Evolutionary conservation across 192 early-diverging fungal species (phyloP).

Genomic region (Backusella psychrophila): DNA sequence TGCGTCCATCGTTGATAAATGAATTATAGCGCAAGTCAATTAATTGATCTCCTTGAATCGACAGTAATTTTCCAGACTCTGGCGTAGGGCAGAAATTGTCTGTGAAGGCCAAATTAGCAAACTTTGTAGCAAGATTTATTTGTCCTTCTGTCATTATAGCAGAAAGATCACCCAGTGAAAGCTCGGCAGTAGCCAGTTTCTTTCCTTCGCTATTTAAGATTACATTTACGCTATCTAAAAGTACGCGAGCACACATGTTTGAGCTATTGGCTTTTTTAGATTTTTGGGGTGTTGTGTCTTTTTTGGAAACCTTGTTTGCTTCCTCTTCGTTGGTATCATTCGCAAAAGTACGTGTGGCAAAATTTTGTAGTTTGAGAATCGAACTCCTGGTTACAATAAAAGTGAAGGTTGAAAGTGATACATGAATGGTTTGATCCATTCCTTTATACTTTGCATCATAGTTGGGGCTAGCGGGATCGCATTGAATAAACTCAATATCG

Average conservation of each 20-base stretch:
- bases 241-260: slow-evolving; percentile 71
- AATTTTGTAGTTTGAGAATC: slow-evolving; percentile 85
- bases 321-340: neutral
- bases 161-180: slow-evolving; percentile 54
- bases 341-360: slow-evolving; percentile 70
- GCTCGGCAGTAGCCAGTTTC: slow-evolving; percentile 55
- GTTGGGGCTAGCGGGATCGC: slow-evolving; percentile 57
- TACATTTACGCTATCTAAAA: slow-evolving; percentile 34
- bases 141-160: slow-evolving; percentile 57
- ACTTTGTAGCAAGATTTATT: slow-evolving; percentile 61
- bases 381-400: slow-evolving; percentile 70
- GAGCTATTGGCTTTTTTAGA: slow-evolving; percentile 30
- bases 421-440: slow-evolving; percentile 66
- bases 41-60: slow-evolving; percentile 72
- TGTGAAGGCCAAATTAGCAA: slow-evolving; percentile 67
- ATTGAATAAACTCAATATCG: slow-evolving; percentile 56
- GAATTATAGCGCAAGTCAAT: slow-evolving; percentile 75
- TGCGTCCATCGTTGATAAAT: slow-evolving; percentile 41
- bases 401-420: slow-evolving; percentile 60
- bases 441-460: slow-evolving; percentile 57
- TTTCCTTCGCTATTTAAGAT: slow-evolving; percentile 61
- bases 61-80: slow-evolving; percentile 45
- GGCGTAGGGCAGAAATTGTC: slow-evolving; percentile 49
- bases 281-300: slow-evolving; percentile 19
- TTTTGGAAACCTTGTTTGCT: neutral